These are phyloP conservation scores for Gossypium gossypioides DNA, from an alignment of 441 rosid species.

Conservation along the genomic window DNA sequence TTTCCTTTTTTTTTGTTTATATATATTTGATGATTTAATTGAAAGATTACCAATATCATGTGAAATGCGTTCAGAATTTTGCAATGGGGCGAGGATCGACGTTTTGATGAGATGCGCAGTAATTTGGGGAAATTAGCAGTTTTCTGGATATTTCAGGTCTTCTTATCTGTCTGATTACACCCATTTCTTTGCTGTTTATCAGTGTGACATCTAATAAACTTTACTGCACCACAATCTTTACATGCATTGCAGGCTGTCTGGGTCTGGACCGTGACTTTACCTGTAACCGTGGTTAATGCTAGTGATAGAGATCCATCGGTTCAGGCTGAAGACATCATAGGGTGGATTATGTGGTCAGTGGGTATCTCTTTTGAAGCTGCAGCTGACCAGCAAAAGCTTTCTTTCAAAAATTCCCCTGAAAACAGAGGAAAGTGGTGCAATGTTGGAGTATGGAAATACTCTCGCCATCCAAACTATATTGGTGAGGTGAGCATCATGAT, in stretches of 20 bases:
- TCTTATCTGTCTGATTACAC: not conserved
- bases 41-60: not conserved
- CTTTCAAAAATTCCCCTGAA: constrained; percentile 62
- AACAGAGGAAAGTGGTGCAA: constrained; percentile 81
- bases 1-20: not conserved
- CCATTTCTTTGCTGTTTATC: constrained; percentile 3
- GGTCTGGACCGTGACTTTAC: constrained; percentile 92
- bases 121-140: constrained; percentile 57
- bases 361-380: constrained; percentile 57
- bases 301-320: constrained; percentile 56
- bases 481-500: constrained; percentile 63
- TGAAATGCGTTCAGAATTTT: constrained; percentile 44
- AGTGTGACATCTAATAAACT: not conserved
- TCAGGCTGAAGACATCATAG: constrained; percentile 57
- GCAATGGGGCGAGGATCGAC: constrained; percentile 91
- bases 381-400: constrained; percentile 81
- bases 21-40: not conserved
- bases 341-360: constrained; percentile 74
- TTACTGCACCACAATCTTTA: not conserved
- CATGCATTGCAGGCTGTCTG: constrained; percentile 62
- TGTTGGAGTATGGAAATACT: constrained; percentile 69
- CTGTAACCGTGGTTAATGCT: constrained; percentile 78
- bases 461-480: constrained; percentile 92
- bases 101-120: constrained; percentile 74
- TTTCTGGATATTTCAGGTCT: constrained; percentile 83